Evolutionary conservation across 495 filamentous ascomycete species (phyloP), one percentile per base, ranked within the genome.

Genomic region (Penicillium nucicola): DNA sequence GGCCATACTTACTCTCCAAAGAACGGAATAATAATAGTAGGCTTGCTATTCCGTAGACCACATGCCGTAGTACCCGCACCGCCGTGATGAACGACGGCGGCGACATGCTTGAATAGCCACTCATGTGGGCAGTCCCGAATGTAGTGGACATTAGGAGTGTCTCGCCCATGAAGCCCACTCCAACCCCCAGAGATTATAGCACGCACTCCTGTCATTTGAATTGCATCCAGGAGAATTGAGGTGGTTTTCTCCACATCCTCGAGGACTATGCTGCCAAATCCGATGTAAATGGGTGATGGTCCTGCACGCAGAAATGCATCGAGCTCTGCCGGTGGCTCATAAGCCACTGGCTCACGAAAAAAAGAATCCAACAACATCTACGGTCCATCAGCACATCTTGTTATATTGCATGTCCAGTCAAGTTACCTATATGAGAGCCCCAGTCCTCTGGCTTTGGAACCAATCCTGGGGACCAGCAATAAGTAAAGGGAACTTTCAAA

Each of bases 31-130:
- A 87, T 77, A 5, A 73, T 67, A 0, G 83, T 87, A 1, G 84
- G 82, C n/a, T 70, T 59, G 5, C 78, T 83, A 38, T 75, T 5
- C 83, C n/a, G n/a, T n/a, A n/a, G n/a, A n/a, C n/a, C n/a, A n/a
- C n/a, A n/a, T n/a, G n/a, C n/a, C n/a, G n/a, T 87, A 0, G 84
- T 87, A 14, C 84, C 83, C 13, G 81, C 83, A 22, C 84, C 84
- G 11, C 84, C 84, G 47, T 87, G 83, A 53, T 86, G 83, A 0
- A 87, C 74, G 0, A 87, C 83, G 6, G 69, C 73, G 15, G 79
- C 64, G 0, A 86, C 83, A 38, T 77, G 78, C 53, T 82, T 69
- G 56, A 87, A 87, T 1, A 87, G 73, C 83, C 83, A 86, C 33
- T 81, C 82, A 45, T 85, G 80, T 9, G 84, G 84, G 47, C 77